Base-by-base conservation (phyloP, 2,329 filamentous ascomycete species). In the Epichloe elymi region DNA sequence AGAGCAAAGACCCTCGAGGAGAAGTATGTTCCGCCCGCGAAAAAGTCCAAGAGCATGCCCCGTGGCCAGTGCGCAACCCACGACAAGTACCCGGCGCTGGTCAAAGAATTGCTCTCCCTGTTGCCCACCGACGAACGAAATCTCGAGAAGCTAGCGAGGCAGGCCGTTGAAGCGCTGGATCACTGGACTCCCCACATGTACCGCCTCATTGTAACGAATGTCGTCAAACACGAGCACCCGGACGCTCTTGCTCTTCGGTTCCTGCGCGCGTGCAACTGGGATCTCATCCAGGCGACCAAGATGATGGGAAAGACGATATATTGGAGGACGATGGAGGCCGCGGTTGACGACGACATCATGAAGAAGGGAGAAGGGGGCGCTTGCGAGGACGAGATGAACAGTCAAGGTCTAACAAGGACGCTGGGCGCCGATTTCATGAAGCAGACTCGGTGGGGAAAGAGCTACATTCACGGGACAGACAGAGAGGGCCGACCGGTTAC, bases 241-340 rank as follows among this genome's bases (percentile, higher is more conserved):
- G 89, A 96, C 68, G 83, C 82, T 4, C 71, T 91, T 20, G 69
- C 88, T 11, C 70, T 93, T 50, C 80, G 87, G 38, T 93, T 91
- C 67, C 70, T 93, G 54, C 76, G 87, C 49, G 86, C 86, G 11
- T 74, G 86, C 46, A 91, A 91, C 68, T 96, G 89, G 89, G 87
- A 95, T 62, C 80, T 93, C 23, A 83, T 94, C 51, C 86, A 85
- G 62, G 89, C 89, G 7, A 75, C 95, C 30, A 77, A 93, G 57
- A 95, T 95, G 89, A 72, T 95, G 67, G 78, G 95, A 46, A 86
- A 86, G 4, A 93, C 89, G 1, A 86, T 95, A 75, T 84, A 87
- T 65, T 96, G 90, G 90, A 80, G 89, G 57, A 69, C 79, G 48
- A 73, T 78, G 48, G 86, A 91, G 53, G 82, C 88, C 70, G 81